Evolutionary conservation across 176 grass and related monocot genomes (phyloP), one percentile per base, ranked within the genome.

Genomic region (Oryza brachyantha): DNA sequence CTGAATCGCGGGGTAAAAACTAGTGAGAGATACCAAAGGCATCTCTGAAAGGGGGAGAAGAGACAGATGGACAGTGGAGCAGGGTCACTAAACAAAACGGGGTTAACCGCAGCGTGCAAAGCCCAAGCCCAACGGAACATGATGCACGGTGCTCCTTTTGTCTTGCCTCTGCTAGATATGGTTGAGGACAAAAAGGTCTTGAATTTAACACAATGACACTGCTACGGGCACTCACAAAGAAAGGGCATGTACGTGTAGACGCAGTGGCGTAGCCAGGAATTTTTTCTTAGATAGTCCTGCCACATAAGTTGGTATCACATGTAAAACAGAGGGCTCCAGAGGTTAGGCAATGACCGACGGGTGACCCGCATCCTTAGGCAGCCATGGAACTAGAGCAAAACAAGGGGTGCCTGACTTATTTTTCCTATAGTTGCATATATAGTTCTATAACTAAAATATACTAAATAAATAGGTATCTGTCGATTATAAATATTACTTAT

Each of bases 81-180:
- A 14, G 75, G 34, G 13, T 9, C 17, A 39, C 2, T 72, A 43
- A 65, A 63, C 31, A 66, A 66, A 22, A 27, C 13, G 37, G 37
- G 17, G 63, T 21, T 12, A 17, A 45, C 38, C n/a, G 28, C 25
- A 84, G 19, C 45, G 19, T 64, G 48, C 61, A 19, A 61, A 61
- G 27, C 61, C n/a, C 61, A 19, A 61, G 69, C 28, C 61, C n/a
- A 50, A 46, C 32, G 62, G 59, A 31, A 80, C 70, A 81, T 52
- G 63, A 62, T 75, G 39, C 78, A 32, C 31, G 54, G 39, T 26
- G 71, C 29, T 39, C 24, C 29, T 81, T 72, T 87, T 83, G 85
- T 87, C 74, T 37, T 31, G 46, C 12, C 14, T 36, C 26, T 82
- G 78, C 34, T 35, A 60, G 78, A 82, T 77, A 70, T 71, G 65